These are phyloP conservation scores for Heliamphora pulchella DNA, from an alignment of 179 eudicot species.

Conservation along the genomic window DNA sequence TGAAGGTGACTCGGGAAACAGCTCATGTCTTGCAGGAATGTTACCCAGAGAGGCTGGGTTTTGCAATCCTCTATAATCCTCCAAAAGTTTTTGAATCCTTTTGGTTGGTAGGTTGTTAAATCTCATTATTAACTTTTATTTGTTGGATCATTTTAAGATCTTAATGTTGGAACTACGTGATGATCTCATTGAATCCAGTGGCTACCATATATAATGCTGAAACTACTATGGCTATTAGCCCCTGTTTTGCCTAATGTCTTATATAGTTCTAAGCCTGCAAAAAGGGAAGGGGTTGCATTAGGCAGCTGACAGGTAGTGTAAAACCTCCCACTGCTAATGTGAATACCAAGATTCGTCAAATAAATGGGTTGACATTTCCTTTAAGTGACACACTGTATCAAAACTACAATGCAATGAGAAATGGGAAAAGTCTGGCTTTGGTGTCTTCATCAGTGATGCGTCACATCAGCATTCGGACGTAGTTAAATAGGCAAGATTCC, in stretches of 20 bases:
- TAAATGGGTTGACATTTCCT: not conserved
- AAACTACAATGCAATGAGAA: not conserved
- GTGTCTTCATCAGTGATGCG: too few species aligned
- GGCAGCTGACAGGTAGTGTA: not conserved
- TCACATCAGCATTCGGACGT: not conserved
- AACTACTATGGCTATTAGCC: not conserved
- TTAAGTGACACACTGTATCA: not conserved
- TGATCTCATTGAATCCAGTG: not conserved
- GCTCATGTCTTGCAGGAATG: conserved; percentile 62
- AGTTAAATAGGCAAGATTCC: not conserved
- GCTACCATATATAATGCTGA: not conserved
- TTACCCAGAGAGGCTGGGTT: conserved; percentile 81
- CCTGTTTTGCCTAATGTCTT: not conserved
- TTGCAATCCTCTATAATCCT: conserved; percentile 68
- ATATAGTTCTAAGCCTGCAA: not conserved
- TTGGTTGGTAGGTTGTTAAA: conserved; percentile 28
- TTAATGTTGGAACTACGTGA: not conserved
- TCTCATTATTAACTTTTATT: too few species aligned
- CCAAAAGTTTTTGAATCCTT: conserved; percentile 73
- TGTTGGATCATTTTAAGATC: not conserved
- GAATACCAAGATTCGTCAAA: not conserved
- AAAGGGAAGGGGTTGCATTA: not conserved
- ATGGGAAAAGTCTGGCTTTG: not conserved
- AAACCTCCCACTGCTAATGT: not conserved
- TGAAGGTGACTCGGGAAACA: conserved; percentile 58